Percentiles rank a stretch among this genome's conserved stretches.
Conservation (phyloP, 805 yeast genomes). For the Starmerella vaccinii region DNA sequence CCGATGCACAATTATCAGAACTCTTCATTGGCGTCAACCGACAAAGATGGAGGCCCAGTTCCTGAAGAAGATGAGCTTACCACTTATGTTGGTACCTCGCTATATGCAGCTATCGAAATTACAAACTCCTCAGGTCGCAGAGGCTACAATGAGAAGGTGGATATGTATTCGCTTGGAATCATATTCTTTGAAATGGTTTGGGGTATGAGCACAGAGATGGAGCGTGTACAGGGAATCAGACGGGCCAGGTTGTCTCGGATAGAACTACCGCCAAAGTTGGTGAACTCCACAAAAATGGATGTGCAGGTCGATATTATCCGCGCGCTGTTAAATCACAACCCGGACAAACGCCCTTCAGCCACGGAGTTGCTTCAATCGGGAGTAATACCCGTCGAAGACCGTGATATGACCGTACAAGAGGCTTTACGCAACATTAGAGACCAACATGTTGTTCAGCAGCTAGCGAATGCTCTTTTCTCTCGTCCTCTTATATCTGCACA, state of each 20-base stretch:
- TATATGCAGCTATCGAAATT: slow-evolving; percentile 87
- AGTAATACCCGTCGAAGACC: slow-evolving; percentile 74
- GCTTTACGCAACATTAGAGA: slow-evolving; percentile 76
- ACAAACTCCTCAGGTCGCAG: slow-evolving; percentile 32
- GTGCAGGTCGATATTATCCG: slow-evolving; percentile 60
- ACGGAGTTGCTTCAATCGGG: slow-evolving; percentile 66
- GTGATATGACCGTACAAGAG: slow-evolving; percentile 80
- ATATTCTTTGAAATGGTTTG: slow-evolving; percentile 94
- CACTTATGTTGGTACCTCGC: slow-evolving; percentile 85
- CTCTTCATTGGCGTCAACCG: not conserved
- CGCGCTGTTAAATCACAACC: slow-evolving; percentile 66
- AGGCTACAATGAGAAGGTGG: slow-evolving; percentile 85
- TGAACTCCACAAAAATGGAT: slow-evolving; percentile 36
- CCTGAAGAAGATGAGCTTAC: slow-evolving; percentile 60
- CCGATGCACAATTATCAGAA: slow-evolving; percentile 12
- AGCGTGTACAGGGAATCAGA: slow-evolving; percentile 64
- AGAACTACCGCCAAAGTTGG: slow-evolving; percentile 63
- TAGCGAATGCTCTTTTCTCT: slow-evolving; percentile 71
- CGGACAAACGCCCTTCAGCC: slow-evolving; percentile 72
- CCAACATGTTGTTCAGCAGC: slow-evolving; percentile 90
- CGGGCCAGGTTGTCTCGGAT: slow-evolving; percentile 49
- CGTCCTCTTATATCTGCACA: slow-evolving; percentile 78
- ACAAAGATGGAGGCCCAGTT: not conserved
- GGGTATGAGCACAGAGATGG: slow-evolving; percentile 84
- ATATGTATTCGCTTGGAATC: slow-evolving; percentile 88